Evolutionary conservation across 2,329 filamentous ascomycete genomes (phyloP), one percentile per base, ranked within the genome.

Genomic region (Phaeomoniella chlamydospora): DNA sequence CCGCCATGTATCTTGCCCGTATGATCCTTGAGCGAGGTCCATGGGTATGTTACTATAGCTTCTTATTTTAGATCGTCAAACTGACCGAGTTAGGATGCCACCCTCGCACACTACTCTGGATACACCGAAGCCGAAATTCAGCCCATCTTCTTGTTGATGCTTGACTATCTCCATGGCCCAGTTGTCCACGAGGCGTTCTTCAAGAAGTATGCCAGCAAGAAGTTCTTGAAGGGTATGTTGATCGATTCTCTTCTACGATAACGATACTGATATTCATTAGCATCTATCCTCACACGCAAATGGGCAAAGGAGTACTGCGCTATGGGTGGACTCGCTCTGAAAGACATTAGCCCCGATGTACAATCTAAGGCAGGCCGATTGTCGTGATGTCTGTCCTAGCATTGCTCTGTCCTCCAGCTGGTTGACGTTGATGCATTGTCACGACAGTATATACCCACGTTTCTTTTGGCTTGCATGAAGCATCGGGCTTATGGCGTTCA

Each of bases 151-250:
- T 73, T 80, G 49, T 71, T 96, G 41, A 94, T 98, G 87, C 77
- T 98, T 42, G 87, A 98, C 58, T 98, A 98, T 56, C 78, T 98
- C 29, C 81, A 82, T 40, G 77, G 83, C 10, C 90, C 88, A 16
- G 82, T 94, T 37, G 74, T 79, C 31, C 90, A 98, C 53, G 88
- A 96, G 57, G 92, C 90, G 26, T 94, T 98, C 70, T 96, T 94
- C 72, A 94, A 93, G 74, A 98, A 98, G 63, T 98, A 98, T 58
- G 90, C 90, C 38, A 93, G 85, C 74, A 98, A 96, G 70, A 94
- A 94, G 64, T 98, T 96, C 64, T 66, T 96, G 50, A 98, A 98
- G 68, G 87, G 88, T 94, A 76, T 63, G 71, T 39, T 17, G 34
- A n/a, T 17, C 18, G 12, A 19, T 14, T 3, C 3, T 10, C 13